Conservation (phyloP, 2,329 filamentous ascomycete species). For the Zymoseptoria crescenta region DNA sequence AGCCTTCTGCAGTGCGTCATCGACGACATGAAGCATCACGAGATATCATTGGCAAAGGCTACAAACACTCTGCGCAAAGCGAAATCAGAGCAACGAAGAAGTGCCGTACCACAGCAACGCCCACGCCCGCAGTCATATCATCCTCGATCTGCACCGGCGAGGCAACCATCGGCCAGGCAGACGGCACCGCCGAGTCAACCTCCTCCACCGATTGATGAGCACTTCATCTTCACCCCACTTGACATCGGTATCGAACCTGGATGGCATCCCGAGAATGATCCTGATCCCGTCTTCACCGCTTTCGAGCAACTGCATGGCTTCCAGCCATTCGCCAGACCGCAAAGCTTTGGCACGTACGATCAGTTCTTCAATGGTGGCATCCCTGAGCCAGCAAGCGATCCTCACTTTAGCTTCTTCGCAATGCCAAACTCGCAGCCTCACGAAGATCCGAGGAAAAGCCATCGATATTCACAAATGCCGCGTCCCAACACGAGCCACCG, state of each 20-base stretch:
- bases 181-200: conserved; percentile 2
- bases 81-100: conserved; percentile 6
- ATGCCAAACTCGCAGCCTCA: conserved; percentile 9
- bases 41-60: conserved; percentile 12
- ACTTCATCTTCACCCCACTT: conserved; percentile 12
- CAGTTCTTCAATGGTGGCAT: conserved; percentile 9
- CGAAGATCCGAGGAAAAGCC: conserved; percentile 10
- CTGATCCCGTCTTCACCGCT: conserved; percentile 14
- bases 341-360: conserved; percentile 10
- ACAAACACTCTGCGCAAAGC: conserved; percentile 9
- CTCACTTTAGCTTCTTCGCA: conserved; percentile 16
- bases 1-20: conserved; percentile 18
- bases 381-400: conserved; percentile 4
- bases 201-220: conserved; percentile 4
- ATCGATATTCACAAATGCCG: conserved; percentile 9
- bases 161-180: conserved; percentile 3
- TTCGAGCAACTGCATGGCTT: conserved; percentile 14
- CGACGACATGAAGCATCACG: conserved; percentile 21
- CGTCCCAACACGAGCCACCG: conserved; percentile 2
- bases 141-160: conserved; percentile 4
- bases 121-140: conserved; percentile 2
- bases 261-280: conserved; percentile 2
- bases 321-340: conserved; percentile 5
- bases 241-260: conserved; percentile 6
- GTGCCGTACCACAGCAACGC: conserved; percentile 5